Evolutionary conservation across 2,329 filamentous ascomycete genomes (phyloP), one percentile per base, ranked within the genome.

Genomic region (Fusarium sp.): DNA sequence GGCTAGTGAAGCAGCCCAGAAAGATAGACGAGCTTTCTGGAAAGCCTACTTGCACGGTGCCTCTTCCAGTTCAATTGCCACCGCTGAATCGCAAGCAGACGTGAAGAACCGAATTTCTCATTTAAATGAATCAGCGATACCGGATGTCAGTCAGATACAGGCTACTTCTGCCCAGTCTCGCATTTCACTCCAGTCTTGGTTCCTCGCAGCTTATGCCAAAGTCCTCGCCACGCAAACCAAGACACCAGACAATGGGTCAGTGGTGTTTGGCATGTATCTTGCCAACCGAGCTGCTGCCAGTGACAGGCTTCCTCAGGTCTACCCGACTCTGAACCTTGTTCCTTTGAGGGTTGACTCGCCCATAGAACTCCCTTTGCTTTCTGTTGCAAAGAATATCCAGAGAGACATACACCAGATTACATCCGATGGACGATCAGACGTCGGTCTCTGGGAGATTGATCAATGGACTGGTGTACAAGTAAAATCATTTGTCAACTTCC

Each of bases 401-500:
- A 75, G 77, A 1, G 93, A 97, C 75, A 81, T 97, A 1, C 84
- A 87, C 39, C 79, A 83, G 8, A 91, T 97, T 39, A 87, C 73
- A 16, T 64, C 67, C 86, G 26, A 85, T 74, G 31, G 81, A 82
- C 5, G 86, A 85, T 51, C 90, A 90, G 77, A 86, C 3, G 90
- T 90, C 0, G 90, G 90, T 3, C 82, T 97, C 3, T 89, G 89
- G 83, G 91, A 97, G 79, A 91, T 97, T 41, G 81, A 85, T 26
- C 81, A 86, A 22, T 97, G 94, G 94, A 95, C 93, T 0, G 92
- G 92, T 0, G 82, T 94, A 5, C 84, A 81, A 60, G 81, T 97
- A 3, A 88, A 93, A 74, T 90, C 88, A 0, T 95, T 93, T 82
- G 90, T 97, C 75, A 98, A 98, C 79, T 96, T 97, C 72, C 81